Evolutionary conservation across 495 filamentous ascomycete genomes (phyloP), one percentile per base, ranked within the genome.

Genomic region (Aspergillus hancockii): DNA sequence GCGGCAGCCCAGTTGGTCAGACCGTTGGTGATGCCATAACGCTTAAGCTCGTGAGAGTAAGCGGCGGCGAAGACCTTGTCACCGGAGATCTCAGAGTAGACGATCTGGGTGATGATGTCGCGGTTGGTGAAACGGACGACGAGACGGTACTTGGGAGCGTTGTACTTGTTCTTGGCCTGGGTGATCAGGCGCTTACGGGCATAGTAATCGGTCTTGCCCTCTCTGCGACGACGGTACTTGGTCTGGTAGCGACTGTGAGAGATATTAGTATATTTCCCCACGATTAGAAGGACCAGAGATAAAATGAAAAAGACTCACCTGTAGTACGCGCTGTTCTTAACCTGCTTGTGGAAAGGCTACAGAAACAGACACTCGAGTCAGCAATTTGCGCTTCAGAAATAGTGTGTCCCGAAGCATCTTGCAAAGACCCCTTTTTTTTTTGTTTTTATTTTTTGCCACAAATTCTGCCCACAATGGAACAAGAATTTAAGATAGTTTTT

Each of bases 141-240:
- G 73, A 99, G 90, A 74, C 94, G 90, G 88, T 99, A 97, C 85
- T 99, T 99, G 76, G 94, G 93, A 50, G 93, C 89, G 79, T 93
- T 94, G 90, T 97, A 98, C 87, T 98, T 98, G 91, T 98, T 98
- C 92, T 98, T 99, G 79, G 94, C 94, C 85, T 99, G 94, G 81
- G 91, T 93, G 87, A 96, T 95, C 80, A 99, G 84, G 71, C 94
- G 90, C 88, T 97, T 97, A 82, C 94, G 94, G 74, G 94, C 94
- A 78, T 97, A 98, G 90, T 99, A 99, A 76, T 99, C 94, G 81
- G 94, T 99, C 90, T 98, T 99, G 76, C 94, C 94, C 77, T 87
- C 75, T 63, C 94, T 88, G 75, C 94, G 88, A 77, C 94, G 92
- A 82, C 90, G 93, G 90, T 97, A 99, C 88, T 99, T 99, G 78